Evolutionary conservation across 2,329 filamentous ascomycete genomes (phyloP), one percentile per base, ranked within the genome.

Genomic region (Zymoseptoria crescenta): DNA sequence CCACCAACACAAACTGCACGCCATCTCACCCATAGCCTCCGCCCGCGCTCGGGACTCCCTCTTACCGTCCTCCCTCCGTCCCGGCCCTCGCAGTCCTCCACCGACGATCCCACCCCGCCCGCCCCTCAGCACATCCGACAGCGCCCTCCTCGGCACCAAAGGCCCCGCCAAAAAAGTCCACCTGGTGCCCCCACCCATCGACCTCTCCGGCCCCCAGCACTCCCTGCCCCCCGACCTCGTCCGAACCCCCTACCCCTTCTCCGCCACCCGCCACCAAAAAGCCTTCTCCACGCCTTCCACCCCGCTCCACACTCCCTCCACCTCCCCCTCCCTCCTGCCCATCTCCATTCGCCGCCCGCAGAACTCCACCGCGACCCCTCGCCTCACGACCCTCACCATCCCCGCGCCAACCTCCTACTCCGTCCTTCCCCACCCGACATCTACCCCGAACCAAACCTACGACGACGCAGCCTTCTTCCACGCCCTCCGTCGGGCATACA

Each of bases 381-480:
- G 67, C 5, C 62, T 69, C 7, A 68, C 68, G 1, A 68, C 56
- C 8, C 54, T 74, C 21, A 68, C 59, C 1, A 67, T 74, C 4
- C 72, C 72, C 0, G 65, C 69, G 3, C 62, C 66, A 3, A 65
- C 68, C 30, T 63, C 67, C 56, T 70, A 64, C 61, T 65, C 63
- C 8, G 60, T 65, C 9, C 57, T 67, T 20, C 55, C 59, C 21
- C 60, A 62, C 49, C 30, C 59, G 2, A 59, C 57, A 21, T 56
- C 57, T 13, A 57, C 62, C 9, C 62, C 60, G 49, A 63, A 69
- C 53, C 62, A 64, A 45, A 60, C 67, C 52, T 74, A 69, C 58
- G 73, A 75, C 57, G 73, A 75, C 41, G 61, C 62, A 16, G 63
- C 63, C 20, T 63, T 75, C 51, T 74, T 74, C 63, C 62, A 52